A percentile compares a stretch with the other conserved stretches of the same genome.
These are phyloP conservation scores for Mycena sp. DNA, from an alignment of 1,284 basidiomycete species.

Conservation along the genomic window DNA sequence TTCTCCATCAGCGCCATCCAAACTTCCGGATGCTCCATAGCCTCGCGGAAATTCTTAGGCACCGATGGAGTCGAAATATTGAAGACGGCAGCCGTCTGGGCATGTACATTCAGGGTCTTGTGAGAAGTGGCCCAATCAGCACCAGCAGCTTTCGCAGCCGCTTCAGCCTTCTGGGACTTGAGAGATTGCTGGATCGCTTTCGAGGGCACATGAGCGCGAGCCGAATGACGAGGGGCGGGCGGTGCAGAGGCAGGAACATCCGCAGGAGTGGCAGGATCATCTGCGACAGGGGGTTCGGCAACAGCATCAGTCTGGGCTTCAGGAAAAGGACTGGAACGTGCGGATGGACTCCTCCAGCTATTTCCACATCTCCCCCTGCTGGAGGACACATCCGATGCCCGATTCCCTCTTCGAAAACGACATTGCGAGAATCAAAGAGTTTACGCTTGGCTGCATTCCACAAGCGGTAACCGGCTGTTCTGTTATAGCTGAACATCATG, in stretches of 20 bases:
- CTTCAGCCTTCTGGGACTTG: constrained; percentile 4
- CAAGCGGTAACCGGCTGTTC: constrained; percentile 32
- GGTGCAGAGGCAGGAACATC: not conserved
- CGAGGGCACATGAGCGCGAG: not conserved
- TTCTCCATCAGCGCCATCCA: constrained; percentile 32
- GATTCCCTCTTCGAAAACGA: constrained; percentile 38
- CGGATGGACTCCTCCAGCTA: constrained; percentile 9
- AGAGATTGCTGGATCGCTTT: constrained; percentile 1
- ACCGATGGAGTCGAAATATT: constrained; percentile 13
- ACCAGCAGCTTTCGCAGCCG: constrained; percentile 5
- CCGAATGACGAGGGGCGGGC: not conserved
- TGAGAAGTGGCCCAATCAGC: constrained; percentile 10
- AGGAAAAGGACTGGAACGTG: not conserved
- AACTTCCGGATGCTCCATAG: constrained; percentile 29
- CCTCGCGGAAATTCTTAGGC: constrained; percentile 28
- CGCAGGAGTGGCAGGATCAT: not conserved
- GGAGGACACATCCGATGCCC: constrained; percentile 23
- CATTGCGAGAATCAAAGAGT: constrained; percentile 30
- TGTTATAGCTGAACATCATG: constrained; percentile 35
- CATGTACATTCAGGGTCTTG: not conserved
- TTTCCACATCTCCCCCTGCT: constrained; percentile 21
- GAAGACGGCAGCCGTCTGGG: constrained; percentile 2
- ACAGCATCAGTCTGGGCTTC: not conserved
- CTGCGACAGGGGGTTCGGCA: not conserved
- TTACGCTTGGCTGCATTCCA: constrained; percentile 19